Conservation (phyloP, 495 filamentous ascomycete genomes). For the Elaphomyces granulatus region DNA sequence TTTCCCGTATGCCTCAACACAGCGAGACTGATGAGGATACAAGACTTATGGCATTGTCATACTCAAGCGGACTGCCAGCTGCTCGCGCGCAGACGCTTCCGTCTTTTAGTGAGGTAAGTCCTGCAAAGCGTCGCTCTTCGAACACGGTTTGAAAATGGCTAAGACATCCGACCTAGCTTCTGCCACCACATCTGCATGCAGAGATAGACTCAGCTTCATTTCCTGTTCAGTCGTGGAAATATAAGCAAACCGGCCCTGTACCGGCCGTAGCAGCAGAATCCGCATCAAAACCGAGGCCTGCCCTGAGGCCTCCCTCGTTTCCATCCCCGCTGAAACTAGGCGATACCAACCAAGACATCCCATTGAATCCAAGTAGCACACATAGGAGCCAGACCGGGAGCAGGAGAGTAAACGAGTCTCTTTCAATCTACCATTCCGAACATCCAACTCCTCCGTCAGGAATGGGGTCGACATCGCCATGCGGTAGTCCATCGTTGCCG, state of each 20-base stretch:
- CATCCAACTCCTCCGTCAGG: slow-evolving; percentile 5
- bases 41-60: slow-evolving; percentile 28
- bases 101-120: slow-evolving; percentile 32
- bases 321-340: slow-evolving; percentile 2
- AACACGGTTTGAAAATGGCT: background rate
- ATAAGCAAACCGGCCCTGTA: slow-evolving; percentile 1
- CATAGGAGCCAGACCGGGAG: slow-evolving; percentile 8
- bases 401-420: slow-evolving; percentile 8
- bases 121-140: no score
- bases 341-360: slow-evolving; percentile 1
- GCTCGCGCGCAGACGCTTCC: slow-evolving; percentile 28
- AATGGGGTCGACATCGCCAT: slow-evolving; percentile 10
- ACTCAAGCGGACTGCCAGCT: slow-evolving; percentile 24
- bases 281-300: slow-evolving; percentile 8
- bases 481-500: slow-evolving; percentile 28
- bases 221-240: slow-evolving; percentile 10
- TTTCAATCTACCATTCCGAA: slow-evolving; percentile 2
- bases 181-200: slow-evolving; percentile 33
- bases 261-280: slow-evolving; percentile 19
- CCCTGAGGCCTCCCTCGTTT: slow-evolving; percentile 10
- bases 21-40: background rate
- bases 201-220: slow-evolving; percentile 34
- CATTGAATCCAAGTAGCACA: background rate
- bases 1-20: background rate
- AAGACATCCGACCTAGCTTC: slow-evolving; percentile 15